A percentile compares a stretch with the other conserved stretches of the same genome.
phyloP scores from a whole-genome alignment of 441 rosid genomes.

The Pelargonium cotyledonis region DNA sequence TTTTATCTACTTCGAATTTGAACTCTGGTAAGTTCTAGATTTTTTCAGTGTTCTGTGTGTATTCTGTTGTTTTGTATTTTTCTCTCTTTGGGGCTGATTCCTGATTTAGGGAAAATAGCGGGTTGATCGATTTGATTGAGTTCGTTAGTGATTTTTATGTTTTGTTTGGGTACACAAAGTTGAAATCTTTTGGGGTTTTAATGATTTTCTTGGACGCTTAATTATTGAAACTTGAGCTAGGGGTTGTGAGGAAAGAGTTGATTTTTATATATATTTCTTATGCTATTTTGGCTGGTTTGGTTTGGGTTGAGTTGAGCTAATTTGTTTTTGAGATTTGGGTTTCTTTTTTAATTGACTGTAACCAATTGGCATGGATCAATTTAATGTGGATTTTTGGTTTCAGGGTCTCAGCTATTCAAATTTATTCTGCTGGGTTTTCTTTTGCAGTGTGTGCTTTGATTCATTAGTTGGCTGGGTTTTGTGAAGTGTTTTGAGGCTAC shows the following conservation, averaged over 20 bases:
- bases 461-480: slow-evolving; percentile 13
- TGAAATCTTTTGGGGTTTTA: slow-evolving; percentile 2
- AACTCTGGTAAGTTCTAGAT: slow-evolving; percentile 32
- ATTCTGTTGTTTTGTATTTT: neutral
- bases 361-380: slow-evolving; percentile 22
- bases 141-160: slow-evolving; percentile 10
- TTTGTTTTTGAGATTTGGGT: slow-evolving; percentile 21
- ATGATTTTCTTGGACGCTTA: neutral
- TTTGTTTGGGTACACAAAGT: neutral
- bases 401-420: slow-evolving; percentile 8
- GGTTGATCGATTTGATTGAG: slow-evolving; percentile 38
- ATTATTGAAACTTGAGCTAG: neutral
- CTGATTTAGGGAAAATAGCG: slow-evolving; percentile 29
- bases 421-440: slow-evolving; percentile 8
- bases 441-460: neutral
- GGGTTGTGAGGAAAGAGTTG: neutral
- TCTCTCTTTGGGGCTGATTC: slow-evolving; percentile 20
- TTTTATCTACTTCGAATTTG: slow-evolving; percentile 25
- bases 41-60: slow-evolving; percentile 12
- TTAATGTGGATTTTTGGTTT: slow-evolving; percentile 15
- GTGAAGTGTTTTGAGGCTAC: slow-evolving; percentile 14
- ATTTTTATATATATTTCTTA: slow-evolving; percentile 11
- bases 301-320: slow-evolving; percentile 1
- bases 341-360: slow-evolving; percentile 23
- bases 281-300: neutral